Base-by-base conservation (phyloP, 2,329 filamentous ascomycete species). In the Gnomoniopsis smithogilvyi region DNA sequence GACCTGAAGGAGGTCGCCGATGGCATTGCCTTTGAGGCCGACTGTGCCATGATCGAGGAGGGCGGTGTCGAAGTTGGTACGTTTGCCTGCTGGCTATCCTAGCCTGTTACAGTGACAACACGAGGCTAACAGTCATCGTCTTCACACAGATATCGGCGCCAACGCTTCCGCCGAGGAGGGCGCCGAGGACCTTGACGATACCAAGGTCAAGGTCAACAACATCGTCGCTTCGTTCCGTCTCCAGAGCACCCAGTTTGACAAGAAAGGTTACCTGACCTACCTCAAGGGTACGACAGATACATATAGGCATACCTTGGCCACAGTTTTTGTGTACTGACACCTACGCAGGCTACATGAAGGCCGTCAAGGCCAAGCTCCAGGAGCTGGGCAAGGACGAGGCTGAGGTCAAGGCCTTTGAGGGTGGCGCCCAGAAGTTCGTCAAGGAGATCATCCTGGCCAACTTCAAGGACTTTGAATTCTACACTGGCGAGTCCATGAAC, bases 401-500 rank as follows among this genome's bases (percentile, higher is more conserved):
- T 15, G 83, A 86, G 62, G 80, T 97, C 77, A 84, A 86, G 67
- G 82, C 81, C 21, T 97, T 97, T 80, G 89, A 96, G 84, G 85
- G 81, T 67, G 87, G 87, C 68, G 93, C 92, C 61, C 73, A 79
- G 65, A 77, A 66, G 58, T 96, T 85, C 73, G 88, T 91, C 77
- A 96, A 96, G 84, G 88, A 91, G 82, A 86, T 85, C 73, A 82
- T 96, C 66, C 80, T 89, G 61, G 79, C 73, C 74, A 94, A 91
- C 80, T 96, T 96, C 84, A 93, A 96, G 82, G 91, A 98, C 82
- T 96, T 89, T 76, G 94, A 98, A 77, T 94, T 97, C 79, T 90
- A 90, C 78, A 91, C 90, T 69, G 93, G 94, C 80, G 88, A 95
- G 83, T 89, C 86, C 69, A 96, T 96, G 91, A 86, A 96, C 78